A percentile compares a stretch with the other conserved stretches of the same genome.
Evolutionary conservation across 139 green algal species (phyloP).

Genomic region (Astrephomene gubernaculifera): DNA sequence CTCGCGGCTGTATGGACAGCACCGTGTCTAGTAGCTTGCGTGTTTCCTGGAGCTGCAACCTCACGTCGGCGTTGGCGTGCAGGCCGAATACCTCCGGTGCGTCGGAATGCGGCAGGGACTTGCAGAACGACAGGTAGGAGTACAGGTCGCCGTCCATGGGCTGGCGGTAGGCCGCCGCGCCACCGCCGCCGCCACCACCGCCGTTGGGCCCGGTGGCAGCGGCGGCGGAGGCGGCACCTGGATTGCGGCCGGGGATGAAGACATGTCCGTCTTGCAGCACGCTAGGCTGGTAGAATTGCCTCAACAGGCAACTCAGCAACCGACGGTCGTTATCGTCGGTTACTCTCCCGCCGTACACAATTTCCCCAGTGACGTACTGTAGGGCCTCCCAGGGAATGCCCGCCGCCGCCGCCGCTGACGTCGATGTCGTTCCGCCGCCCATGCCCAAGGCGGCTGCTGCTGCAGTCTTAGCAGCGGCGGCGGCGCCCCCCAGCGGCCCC

Average conservation of each 20-base stretch:
- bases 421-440: neutral
- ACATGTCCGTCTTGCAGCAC: constrained; percentile 14
- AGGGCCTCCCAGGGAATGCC: constrained; percentile 76
- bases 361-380: constrained; percentile 80
- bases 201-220: neutral
- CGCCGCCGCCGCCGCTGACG: neutral
- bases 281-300: constrained; percentile 59
- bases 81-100: constrained; percentile 86
- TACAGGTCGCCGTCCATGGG: constrained; percentile 51
- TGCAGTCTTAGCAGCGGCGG: too few species aligned
- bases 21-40: constrained; percentile 65
- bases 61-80: constrained; percentile 83
- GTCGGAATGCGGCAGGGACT: constrained; percentile 64
- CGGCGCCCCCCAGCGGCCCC: neutral
- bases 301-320: constrained; percentile 74
- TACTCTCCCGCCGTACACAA: constrained; percentile 90
- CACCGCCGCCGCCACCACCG: neutral
- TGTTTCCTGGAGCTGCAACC: constrained; percentile 69
- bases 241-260: constrained; percentile 7
- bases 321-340: constrained; percentile 89
- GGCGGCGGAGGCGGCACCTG: neutral
- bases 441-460: neutral
- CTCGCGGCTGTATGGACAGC: constrained; percentile 73
- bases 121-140: constrained; percentile 65
- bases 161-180: constrained; percentile 44